These are phyloP conservation scores for Phylloporus scabripes DNA, from an alignment of 768 basidiomycete species.

Conservation along the genomic window DNA sequence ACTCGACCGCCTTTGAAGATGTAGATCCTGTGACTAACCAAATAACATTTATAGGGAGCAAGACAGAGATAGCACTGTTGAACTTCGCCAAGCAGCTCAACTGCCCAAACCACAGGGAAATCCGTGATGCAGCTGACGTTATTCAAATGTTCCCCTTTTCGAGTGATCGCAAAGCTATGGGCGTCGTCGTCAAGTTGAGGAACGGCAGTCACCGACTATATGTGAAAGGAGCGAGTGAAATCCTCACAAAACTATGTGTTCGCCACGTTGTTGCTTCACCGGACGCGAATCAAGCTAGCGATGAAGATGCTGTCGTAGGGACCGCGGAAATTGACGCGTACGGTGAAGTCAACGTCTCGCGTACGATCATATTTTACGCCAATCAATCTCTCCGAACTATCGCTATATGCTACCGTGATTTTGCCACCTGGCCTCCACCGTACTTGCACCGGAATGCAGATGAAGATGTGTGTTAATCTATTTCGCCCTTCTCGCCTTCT, in stretches of 20 bases:
- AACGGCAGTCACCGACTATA: conserved; percentile 61
- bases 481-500: background rate
- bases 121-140: conserved; percentile 54
- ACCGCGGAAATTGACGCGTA: conserved; percentile 58
- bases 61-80: conserved; percentile 92
- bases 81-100: conserved; percentile 75
- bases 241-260: conserved; percentile 73
- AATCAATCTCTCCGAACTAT: conserved; percentile 94
- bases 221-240: conserved; percentile 93
- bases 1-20: conserved; percentile 95
- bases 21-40: conserved; percentile 54
- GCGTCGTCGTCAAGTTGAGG: conserved; percentile 64
- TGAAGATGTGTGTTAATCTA: conserved; percentile 46
- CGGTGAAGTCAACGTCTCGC: conserved; percentile 74
- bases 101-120: conserved; percentile 68
- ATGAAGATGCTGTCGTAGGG: conserved; percentile 39
- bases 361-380: conserved; percentile 97
- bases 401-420: conserved; percentile 89
- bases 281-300: conserved; percentile 12
- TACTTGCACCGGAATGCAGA: conserved; percentile 36
- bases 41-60: conserved; percentile 75
- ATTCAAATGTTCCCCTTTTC: conserved; percentile 93
- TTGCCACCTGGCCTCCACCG: conserved; percentile 77
- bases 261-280: conserved; percentile 63
- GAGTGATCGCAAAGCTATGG: conserved; percentile 92